Evolutionary conservation across 768 basidiomycete species (phyloP).

Genomic region (Boletus insuetus): DNA sequence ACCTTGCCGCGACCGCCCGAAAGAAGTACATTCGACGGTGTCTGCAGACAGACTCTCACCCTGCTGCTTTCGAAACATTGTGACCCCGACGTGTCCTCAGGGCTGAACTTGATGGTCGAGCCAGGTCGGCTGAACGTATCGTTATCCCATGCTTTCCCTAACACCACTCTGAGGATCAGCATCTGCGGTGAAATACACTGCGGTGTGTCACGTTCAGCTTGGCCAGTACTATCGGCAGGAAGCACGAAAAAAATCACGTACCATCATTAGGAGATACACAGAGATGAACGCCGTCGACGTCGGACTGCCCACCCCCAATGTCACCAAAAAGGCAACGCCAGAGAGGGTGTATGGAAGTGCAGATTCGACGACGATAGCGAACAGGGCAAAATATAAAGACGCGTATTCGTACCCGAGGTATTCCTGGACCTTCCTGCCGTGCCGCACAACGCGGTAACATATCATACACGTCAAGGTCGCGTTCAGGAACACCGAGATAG

Average conservation of each 20-base stretch:
- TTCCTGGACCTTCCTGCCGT: constrained; percentile 3
- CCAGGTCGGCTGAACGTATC: background rate
- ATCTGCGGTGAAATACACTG: constrained; percentile 25
- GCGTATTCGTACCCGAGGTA: constrained; percentile 3
- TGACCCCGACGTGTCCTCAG: background rate
- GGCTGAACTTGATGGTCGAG: background rate
- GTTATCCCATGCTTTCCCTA: constrained; percentile 9
- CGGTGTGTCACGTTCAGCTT: background rate
- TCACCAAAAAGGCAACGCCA: background rate
- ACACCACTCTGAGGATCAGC: constrained; percentile 20
- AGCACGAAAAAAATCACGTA: background rate
- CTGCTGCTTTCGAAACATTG: background rate
- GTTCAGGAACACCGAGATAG: background rate
- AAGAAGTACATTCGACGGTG: background rate
- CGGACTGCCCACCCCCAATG: constrained; percentile 13
- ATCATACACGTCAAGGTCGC: constrained; percentile 8
- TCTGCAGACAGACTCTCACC: background rate
- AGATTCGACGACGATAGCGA: constrained; percentile 8
- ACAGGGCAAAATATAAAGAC: constrained; percentile 9
- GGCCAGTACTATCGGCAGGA: background rate
- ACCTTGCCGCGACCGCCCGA: background rate
- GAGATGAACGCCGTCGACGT: constrained; percentile 2
- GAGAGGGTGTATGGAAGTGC: constrained; percentile 11
- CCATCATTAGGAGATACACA: constrained; percentile 19
- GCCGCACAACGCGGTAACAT: constrained; percentile 13